Base-by-base conservation (phyloP, 2,329 filamentous ascomycete species). In the Ilyonectria robusta region DNA sequence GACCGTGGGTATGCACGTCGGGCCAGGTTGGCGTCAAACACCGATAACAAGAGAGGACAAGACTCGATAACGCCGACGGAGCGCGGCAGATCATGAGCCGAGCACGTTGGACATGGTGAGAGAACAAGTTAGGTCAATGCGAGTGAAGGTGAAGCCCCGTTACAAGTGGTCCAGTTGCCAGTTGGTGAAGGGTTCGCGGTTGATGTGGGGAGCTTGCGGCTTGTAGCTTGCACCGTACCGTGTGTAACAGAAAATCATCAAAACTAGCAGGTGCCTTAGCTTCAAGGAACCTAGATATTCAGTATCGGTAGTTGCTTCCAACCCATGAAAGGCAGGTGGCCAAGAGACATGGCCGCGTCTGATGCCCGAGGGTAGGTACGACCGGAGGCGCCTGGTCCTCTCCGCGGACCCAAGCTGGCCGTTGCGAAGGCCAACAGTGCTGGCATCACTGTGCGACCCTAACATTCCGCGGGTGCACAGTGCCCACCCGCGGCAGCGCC, bases 1-100 rank as follows among this genome's bases (percentile, higher is more conserved):
- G 50, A 31, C 42, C 55, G 57, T 67, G 70, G 70, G 69, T 61
- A 69, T 70, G 70, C 50, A 48, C 7, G 54, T 51, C 46, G 42
- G 62, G 42, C 62, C 56, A 56, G 67, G 44, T 63, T 54, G 64
- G 60, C 62, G 47, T 58, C 26, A 48, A 64, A 47, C 56, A 50
- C 42, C 19, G 56, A 59, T 58, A 71, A 59, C 59, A 67, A 70
- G 62, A 59, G 51, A 59, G 50, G 62, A 42, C 54, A 53, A 46
- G 26, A 42, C 37, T 64, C 54, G 54, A 66, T 67, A 42, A 57
- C 63, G 55, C 58, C 61, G 64, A 59, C 33, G 67, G 61, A 51
- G 56, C 61, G 61, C 54, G 59, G 63, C 37, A 67, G 55, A 33
- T 23, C 21, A 58, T 23, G 47, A 63, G 54, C 61, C 40, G 55